Evolutionary conservation across 306 rosid species (phyloP), one percentile per base, ranked within the genome.

Genomic region (Rosa multiflora): DNA sequence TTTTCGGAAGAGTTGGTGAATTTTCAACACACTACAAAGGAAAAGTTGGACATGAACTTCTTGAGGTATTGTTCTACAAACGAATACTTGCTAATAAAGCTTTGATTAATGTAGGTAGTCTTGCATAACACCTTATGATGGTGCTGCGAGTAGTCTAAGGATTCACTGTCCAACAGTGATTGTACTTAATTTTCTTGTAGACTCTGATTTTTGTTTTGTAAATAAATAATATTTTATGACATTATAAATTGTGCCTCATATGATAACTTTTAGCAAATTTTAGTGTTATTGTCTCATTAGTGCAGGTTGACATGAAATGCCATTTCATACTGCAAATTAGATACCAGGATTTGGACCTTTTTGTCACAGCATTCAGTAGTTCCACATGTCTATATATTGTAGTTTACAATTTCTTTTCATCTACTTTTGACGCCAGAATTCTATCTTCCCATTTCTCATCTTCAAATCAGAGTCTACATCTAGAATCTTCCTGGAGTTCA

Each of bases 11-110:
- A 13, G 20, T 79, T 86, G 46, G 79, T 53, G 29, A 90, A 86
- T 73, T 92, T 91, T 70, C 91, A 88, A 71, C 80, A 59, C 68
- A 82, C 73, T 47, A 78, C 88, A 44, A 76, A 71, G 74, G 75
- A 88, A 4, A 91, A 86, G 70, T 46, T 95, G 18, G 85, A 80
- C 79, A 75, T 51, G 12, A 77, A 82, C 75, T 74, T 56, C 14
- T 17, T 66, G 70, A 92, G 98, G 98, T 95, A 75, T 26, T 29
- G 29, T 29, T 26, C 47, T 46, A 2, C 15, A 5, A 26, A 75
- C 56, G n/a, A 61, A 26, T 61, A 46, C 46, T 59, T 75, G 14
- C 56, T 75, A 8, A 2, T 20, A 5, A 29, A 3, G 64, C 23
- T 70, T 55, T 37, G 14, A 77, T 37, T 68, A 26, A 13, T 5